phyloP scores from a whole-genome alignment of 352 stramenopile genomes.

The Phytophthora pluvialis region DNA sequence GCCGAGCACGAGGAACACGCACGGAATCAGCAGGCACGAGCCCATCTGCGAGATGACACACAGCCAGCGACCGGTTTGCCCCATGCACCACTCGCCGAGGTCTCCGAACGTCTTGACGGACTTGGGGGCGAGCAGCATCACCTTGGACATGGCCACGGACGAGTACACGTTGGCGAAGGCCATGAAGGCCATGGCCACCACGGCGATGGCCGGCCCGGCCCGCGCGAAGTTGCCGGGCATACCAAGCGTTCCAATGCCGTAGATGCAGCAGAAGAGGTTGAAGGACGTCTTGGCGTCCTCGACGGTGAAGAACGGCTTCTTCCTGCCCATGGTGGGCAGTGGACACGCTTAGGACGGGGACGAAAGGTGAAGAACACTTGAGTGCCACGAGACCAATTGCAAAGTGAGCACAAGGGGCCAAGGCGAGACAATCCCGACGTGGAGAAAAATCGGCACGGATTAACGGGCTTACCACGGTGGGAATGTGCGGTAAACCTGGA shows the following conservation, averaged over 20 bases:
- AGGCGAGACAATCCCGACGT: slow-evolving; percentile 3
- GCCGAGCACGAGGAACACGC: slow-evolving; percentile 58
- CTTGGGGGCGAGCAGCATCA: slow-evolving; percentile 31
- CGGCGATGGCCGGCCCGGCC: slow-evolving; percentile 23
- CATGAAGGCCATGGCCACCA: slow-evolving; percentile 33
- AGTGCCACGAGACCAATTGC: slow-evolving; percentile 13
- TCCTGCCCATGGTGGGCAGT: slow-evolving; percentile 18
- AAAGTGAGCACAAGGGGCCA: slow-evolving; percentile 10
- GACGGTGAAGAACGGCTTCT: slow-evolving; percentile 28
- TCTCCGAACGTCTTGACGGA: slow-evolving; percentile 58
- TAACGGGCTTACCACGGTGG: slow-evolving; percentile 24
- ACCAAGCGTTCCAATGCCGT: slow-evolving; percentile 27
- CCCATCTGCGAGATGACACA: slow-evolving; percentile 49
- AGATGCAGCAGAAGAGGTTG: slow-evolving; percentile 16
- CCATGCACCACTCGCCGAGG: slow-evolving; percentile 58
- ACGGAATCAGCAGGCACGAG: slow-evolving; percentile 48
- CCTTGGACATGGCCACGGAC: slow-evolving; percentile 34
- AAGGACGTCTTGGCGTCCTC: slow-evolving; percentile 34
- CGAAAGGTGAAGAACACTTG: slow-evolving; percentile 7
- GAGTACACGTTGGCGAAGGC: slow-evolving; percentile 35
- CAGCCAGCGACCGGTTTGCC: slow-evolving; percentile 46
- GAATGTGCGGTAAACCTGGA: background rate
- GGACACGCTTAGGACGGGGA: slow-evolving; percentile 6
- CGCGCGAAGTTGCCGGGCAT: slow-evolving; percentile 30
- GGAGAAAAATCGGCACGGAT: slow-evolving; percentile 2